These are phyloP conservation scores for Chionographis japonica DNA, from an alignment of 106 monocot genomes.

Conservation along the genomic window DNA sequence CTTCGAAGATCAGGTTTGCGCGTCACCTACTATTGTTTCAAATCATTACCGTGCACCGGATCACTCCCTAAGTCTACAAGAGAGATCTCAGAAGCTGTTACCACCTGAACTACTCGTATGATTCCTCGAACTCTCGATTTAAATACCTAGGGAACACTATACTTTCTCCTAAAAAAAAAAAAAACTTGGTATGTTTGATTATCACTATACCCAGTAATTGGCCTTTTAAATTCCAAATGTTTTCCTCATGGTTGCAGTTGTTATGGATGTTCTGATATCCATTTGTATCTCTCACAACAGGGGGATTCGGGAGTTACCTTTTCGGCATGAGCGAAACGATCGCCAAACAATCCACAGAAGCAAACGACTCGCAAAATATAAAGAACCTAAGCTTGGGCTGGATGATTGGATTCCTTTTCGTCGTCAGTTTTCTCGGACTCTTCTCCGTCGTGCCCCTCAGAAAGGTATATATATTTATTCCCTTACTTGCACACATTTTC, in stretches of 20 bases:
- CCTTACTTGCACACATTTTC: neutral
- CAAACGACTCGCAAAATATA: slow-evolving; percentile 28
- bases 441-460: slow-evolving; percentile 52
- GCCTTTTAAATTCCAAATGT: too few species aligned
- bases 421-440: slow-evolving; percentile 56
- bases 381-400: slow-evolving; percentile 53
- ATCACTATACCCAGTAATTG: too few species aligned
- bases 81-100: too few species aligned
- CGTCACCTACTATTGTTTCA: too few species aligned
- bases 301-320: slow-evolving; percentile 52
- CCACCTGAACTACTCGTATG: too few species aligned
- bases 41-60: too few species aligned
- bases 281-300: slow-evolving; percentile 6
- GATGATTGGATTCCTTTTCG: slow-evolving; percentile 58
- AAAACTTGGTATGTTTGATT: too few species aligned
- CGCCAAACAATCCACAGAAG: slow-evolving; percentile 32
- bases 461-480: slow-evolving; percentile 42
- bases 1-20: too few species aligned
- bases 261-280: neutral
- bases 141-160: too few species aligned
- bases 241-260: slow-evolving; percentile 19
- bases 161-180: too few species aligned
- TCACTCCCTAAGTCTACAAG: too few species aligned
- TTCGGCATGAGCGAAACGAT: slow-evolving; percentile 43
- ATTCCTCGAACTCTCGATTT: too few species aligned